Evolutionary conservation across 2,329 filamentous ascomycete genomes (phyloP), one percentile per base, ranked within the genome.

Genomic region (Aspergillus aculeatinus): DNA sequence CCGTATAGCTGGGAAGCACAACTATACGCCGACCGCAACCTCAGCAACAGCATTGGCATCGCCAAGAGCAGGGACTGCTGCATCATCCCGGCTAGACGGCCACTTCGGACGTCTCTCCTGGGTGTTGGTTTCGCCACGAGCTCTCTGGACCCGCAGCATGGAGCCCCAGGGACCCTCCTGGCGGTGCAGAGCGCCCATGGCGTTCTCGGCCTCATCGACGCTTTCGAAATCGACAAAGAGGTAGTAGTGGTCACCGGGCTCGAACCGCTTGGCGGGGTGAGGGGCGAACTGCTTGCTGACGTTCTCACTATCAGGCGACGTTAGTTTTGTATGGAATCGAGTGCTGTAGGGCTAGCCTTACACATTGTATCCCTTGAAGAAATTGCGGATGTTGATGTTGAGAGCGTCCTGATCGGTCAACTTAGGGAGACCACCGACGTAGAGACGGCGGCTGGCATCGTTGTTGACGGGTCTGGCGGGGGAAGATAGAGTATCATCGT

Each of bases 141-240:
- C 78, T 60, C 71, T 72, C 60, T 75, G 74, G 50, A 80, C 76
- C 7, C 74, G 71, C 47, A 80, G 62, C 11, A 67, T 68, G 35
- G 69, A 68, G 23, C 76, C 77, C 77, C 77, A 79, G 5, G 76
- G 74, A 3, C 76, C 74, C 51, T 73, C 68, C 52, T 70, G 66
- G 3, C 77, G 76, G 48, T 77, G 74, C 48, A 85, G 61, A 1
- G 74, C 74, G 7, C 77, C 68, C 60, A 84, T 78, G 23, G 85
- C 86, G 10, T 73, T 73, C 35, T 80, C 72, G 0, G 84, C 85
- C 62, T 88, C 82, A 55, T 85, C 81, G 0, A 75, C 70, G 5
- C 79, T 83, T 51, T 76, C 77, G 58, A 89, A 82, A 66, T 89
- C 86, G n/a, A 89, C 84, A 60, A 89, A 89, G 66, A 85, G 85